phyloP scores from a whole-genome alignment of 495 filamentous ascomycete species.

The Elasticomyces elasticus region DNA sequence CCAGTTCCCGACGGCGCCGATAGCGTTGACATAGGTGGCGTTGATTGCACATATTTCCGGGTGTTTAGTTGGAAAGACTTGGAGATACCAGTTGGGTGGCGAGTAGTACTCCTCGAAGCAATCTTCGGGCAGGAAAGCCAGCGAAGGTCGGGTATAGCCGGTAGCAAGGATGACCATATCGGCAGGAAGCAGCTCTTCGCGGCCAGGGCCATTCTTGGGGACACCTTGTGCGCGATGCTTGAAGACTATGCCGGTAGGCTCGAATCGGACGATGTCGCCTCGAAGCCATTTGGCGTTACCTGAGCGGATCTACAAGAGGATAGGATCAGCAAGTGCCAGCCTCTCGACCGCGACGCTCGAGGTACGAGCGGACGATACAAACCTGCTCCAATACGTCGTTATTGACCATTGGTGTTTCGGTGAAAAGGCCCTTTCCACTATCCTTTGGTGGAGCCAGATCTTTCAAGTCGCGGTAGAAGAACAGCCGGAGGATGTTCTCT shows the following conservation, averaged over 20 bases:
- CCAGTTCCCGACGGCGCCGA: slow-evolving; percentile 74
- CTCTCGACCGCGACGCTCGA: no score
- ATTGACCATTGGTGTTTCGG: slow-evolving; percentile 79
- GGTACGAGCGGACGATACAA: no score
- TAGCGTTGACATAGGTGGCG: slow-evolving; percentile 72
- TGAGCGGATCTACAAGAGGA: no score
- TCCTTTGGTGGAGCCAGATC: slow-evolving; percentile 53
- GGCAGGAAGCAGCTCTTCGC: slow-evolving; percentile 49
- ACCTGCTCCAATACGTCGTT: slow-evolving; percentile 68
- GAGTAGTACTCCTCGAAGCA: slow-evolving; percentile 60
- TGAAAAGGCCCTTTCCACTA: slow-evolving; percentile 57
- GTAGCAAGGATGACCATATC: slow-evolving; percentile 81
- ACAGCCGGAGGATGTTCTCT: slow-evolving; percentile 58
- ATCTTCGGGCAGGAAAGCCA: slow-evolving; percentile 62
- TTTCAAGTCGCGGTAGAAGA: slow-evolving; percentile 79
- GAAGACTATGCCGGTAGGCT: slow-evolving; percentile 53
- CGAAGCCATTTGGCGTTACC: slow-evolving; percentile 67
- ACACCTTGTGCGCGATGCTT: slow-evolving; percentile 63
- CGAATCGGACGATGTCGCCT: slow-evolving; percentile 61
- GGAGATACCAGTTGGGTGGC: slow-evolving; percentile 80
- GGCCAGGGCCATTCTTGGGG: slow-evolving; percentile 60
- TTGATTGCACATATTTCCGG: slow-evolving; percentile 67
- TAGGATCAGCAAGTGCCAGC: no score
- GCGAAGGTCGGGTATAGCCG: slow-evolving; percentile 61
- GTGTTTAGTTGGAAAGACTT: slow-evolving; percentile 63